These are phyloP conservation scores for Taxawa tesnikishii DNA, from an alignment of 2,329 filamentous ascomycete genomes.

Conservation along the genomic window DNA sequence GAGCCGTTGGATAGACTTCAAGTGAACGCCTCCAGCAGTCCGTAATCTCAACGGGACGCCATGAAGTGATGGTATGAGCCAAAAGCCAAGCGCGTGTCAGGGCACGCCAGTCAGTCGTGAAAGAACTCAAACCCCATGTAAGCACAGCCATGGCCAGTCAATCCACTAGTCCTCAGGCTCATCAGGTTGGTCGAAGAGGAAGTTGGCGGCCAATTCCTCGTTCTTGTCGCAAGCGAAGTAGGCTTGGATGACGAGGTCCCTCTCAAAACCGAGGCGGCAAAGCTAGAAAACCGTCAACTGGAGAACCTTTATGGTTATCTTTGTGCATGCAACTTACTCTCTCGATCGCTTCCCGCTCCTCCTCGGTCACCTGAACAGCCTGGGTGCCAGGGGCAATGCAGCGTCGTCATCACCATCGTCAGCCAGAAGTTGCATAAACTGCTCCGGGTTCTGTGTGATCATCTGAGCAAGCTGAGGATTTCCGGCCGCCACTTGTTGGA, in stretches of 20 bases:
- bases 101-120: no score
- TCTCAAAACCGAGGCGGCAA: conserved; percentile 83
- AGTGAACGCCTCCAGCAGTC: no score
- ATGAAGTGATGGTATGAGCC: no score
- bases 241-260: conserved; percentile 89
- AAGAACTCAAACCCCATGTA: no score
- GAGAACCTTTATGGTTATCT: conserved; percentile 9
- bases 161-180: conserved; percentile 36
- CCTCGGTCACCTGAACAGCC: conserved; percentile 82
- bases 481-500: conserved; percentile 88
- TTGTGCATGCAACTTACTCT: conserved; percentile 59
- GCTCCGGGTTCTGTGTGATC: conserved; percentile 83
- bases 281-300: no score
- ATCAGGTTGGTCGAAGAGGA: conserved; percentile 92
- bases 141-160: no score
- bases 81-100: no score
- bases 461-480: conserved; percentile 90
- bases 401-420: conserved; percentile 76
- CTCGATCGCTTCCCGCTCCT: conserved; percentile 95
- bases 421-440: conserved; percentile 80
- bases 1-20: no score
- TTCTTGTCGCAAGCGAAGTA: conserved; percentile 99
- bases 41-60: no score
- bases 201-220: conserved; percentile 95
- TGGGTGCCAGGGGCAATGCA: conserved; percentile 79